Conservation (phyloP, 495 filamentous ascomycete species). For the Penicillium turbatum region DNA sequence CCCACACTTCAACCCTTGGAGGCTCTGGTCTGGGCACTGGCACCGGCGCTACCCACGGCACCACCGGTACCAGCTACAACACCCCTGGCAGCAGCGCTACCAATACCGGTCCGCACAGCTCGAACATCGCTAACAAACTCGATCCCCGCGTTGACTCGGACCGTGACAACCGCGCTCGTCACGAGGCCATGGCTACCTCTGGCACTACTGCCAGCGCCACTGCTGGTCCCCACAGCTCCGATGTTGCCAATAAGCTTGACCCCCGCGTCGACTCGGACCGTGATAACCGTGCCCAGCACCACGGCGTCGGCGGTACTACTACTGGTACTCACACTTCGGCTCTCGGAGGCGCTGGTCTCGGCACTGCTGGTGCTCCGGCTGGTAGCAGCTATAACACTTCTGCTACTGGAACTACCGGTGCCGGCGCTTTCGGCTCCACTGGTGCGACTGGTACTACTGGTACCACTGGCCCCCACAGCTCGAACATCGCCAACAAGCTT, state of each 20-base stretch:
- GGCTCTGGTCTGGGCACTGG: not conserved
- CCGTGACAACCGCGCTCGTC: not conserved
- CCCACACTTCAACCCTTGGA: not conserved
- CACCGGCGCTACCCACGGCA: not conserved
- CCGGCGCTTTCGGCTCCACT: not conserved
- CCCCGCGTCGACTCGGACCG: conserved; percentile 5
- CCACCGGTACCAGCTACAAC: not conserved
- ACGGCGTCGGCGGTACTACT: not conserved
- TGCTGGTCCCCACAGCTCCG: not conserved
- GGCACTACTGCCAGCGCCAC: not conserved
- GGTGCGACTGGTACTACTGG: not conserved
- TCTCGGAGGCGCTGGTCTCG: not conserved
- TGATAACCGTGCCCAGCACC: not conserved
- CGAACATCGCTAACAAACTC: conserved; percentile 5
- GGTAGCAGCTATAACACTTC: conserved; percentile 4
- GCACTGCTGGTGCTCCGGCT: not conserved
- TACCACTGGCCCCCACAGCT: conserved; percentile 26
- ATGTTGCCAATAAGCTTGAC: conserved; percentile 1
- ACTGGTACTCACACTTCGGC: conserved; percentile 16
- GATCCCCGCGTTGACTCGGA: conserved; percentile 6
- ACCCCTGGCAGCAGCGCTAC: not conserved
- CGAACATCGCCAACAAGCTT: conserved; percentile 39
- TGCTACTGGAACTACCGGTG: not conserved
- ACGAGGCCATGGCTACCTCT: not conserved
- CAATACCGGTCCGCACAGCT: not conserved